Conservation (phyloP, 139 green algal species). For the Chlamydomonas incerta region DNA sequence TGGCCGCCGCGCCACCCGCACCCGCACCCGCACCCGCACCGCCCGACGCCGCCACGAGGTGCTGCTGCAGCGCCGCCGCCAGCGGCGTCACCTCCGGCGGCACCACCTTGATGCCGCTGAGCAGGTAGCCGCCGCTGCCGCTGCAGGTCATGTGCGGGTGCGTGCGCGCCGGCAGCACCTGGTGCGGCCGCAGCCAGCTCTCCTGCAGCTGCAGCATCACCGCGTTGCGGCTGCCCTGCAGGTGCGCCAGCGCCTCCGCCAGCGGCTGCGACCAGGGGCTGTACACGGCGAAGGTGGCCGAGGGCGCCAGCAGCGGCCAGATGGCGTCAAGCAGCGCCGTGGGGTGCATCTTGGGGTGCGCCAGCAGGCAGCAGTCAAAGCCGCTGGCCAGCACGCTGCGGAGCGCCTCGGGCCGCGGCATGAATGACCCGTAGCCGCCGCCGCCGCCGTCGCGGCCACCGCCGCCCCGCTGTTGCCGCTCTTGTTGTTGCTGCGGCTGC, state of each 20-base stretch:
- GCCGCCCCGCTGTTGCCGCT: background rate
- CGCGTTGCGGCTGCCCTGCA: constrained; percentile 42
- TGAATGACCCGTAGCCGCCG: constrained; percentile 34
- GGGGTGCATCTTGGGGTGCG: constrained; percentile 61
- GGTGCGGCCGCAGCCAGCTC: constrained; percentile 80
- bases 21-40: background rate
- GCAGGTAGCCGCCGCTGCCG: constrained; percentile 84
- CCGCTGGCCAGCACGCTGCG: constrained; percentile 8
- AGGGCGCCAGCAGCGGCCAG: constrained; percentile 81
- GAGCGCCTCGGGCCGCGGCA: constrained; percentile 1
- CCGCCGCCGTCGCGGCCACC: background rate
- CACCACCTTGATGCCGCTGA: constrained; percentile 73
- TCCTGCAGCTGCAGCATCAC: constrained; percentile 79
- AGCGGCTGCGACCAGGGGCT: constrained; percentile 73
- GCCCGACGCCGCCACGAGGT: background rate
- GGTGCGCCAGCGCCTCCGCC: constrained; percentile 67
- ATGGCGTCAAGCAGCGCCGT: constrained; percentile 60
- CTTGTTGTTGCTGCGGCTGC: background rate
- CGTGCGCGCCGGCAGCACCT: constrained; percentile 85
- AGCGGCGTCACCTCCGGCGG: background rate
- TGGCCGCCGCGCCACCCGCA: background rate
- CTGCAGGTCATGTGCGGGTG: constrained; percentile 86
- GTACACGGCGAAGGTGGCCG: constrained; percentile 79
- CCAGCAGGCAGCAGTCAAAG: constrained; percentile 82
- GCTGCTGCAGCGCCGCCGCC: constrained; percentile 21